These are phyloP conservation scores for Hericium alpestre DNA, from an alignment of 768 basidiomycete genomes.

Conservation along the genomic window DNA sequence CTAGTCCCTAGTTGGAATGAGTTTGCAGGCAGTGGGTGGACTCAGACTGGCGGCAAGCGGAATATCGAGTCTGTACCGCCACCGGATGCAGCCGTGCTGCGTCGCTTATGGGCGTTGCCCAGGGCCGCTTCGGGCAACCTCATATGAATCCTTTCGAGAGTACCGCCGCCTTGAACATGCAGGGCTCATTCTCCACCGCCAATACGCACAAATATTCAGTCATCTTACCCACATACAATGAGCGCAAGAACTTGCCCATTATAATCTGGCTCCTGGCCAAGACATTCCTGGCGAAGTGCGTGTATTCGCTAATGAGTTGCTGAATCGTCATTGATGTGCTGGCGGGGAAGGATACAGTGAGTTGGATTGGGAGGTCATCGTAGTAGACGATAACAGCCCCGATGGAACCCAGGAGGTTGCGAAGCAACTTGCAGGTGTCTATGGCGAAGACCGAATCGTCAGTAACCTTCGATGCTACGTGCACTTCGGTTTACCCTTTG, in stretches of 20 bases:
- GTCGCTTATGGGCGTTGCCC: neutral
- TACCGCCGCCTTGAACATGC: slow-evolving; percentile 48
- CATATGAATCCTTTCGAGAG: slow-evolving; percentile 64
- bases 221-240: slow-evolving; percentile 90
- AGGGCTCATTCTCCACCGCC: slow-evolving; percentile 30
- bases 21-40: no score
- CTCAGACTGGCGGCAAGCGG: no score
- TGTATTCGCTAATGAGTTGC: slow-evolving; percentile 1
- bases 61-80: no score
- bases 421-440: slow-evolving; percentile 60
- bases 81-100: no score
- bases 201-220: slow-evolving; percentile 72
- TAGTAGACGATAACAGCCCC: slow-evolving; percentile 88
- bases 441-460: slow-evolving; percentile 80
- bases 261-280: slow-evolving; percentile 78
- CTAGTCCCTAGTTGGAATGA: neutral
- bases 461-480: slow-evolving; percentile 15
- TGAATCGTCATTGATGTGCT: slow-evolving; percentile 2
- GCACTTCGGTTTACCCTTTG: slow-evolving; percentile 1
- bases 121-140: neutral
- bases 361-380: slow-evolving; percentile 78
- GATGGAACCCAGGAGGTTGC: slow-evolving; percentile 91
- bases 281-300: slow-evolving; percentile 69
- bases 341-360: slow-evolving; percentile 31
- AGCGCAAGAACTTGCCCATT: slow-evolving; percentile 83